phyloP scores from a whole-genome alignment of 345 rosid species.

The Populus ilicifolia region DNA sequence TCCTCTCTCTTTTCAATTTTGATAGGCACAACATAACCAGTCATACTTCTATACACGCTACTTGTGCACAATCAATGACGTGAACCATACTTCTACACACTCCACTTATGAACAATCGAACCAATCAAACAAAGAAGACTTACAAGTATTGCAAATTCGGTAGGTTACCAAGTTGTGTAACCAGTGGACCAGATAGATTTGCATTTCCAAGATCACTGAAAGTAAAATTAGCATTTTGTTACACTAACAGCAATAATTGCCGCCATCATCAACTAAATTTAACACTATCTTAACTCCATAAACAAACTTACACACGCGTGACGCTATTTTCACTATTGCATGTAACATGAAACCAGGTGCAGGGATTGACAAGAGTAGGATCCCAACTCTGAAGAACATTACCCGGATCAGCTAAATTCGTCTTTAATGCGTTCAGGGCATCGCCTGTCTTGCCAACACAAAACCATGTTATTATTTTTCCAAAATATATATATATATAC shows the following conservation, averaged over 20 bases:
- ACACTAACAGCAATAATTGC: not conserved
- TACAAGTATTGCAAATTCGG: constrained; percentile 72
- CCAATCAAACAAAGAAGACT: constrained; percentile 23
- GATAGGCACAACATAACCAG: not conserved
- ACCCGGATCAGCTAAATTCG: constrained; percentile 62
- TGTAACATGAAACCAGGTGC: constrained; percentile 84
- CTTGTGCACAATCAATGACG: not conserved
- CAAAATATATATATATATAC: not conserved
- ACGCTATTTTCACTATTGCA: constrained; percentile 70
- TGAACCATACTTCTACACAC: not conserved
- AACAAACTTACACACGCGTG: constrained; percentile 67
- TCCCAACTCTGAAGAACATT: constrained; percentile 80
- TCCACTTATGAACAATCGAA: not conserved
- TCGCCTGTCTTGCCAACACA: constrained; percentile 48
- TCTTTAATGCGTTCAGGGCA: constrained; percentile 72
- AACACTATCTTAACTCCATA: constrained; percentile 5
- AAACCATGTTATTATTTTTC: not conserved
- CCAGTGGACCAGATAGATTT: constrained; percentile 59
- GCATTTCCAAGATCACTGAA: constrained; percentile 64
- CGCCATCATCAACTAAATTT: not conserved
- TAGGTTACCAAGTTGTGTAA: constrained; percentile 61
- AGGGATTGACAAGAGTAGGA: constrained; percentile 67
- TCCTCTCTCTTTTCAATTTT: not conserved
- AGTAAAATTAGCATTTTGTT: not conserved
- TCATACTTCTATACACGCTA: not conserved